Percentiles rank a stretch among this genome's conserved stretches.
Conservation (phyloP, 768 basidiomycete species). For the Panus rudis region DNA sequence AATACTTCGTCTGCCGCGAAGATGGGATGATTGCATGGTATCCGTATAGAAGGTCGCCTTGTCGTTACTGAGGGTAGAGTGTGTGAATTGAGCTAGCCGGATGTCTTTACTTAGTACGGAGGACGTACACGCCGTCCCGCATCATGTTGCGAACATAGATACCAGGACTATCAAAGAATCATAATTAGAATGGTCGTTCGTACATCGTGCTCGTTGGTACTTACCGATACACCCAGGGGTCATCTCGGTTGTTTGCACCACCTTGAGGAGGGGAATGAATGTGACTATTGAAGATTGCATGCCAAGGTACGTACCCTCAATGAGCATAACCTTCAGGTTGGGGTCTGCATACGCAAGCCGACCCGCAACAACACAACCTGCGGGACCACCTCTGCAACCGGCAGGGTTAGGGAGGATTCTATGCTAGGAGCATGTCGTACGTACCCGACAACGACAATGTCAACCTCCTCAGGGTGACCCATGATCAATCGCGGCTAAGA, state of each 20-base stretch:
- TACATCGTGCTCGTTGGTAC: slow-evolving; percentile 4
- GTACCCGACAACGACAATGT: slow-evolving; percentile 59
- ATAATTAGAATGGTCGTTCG: not conserved
- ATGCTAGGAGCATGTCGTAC: slow-evolving; percentile 2
- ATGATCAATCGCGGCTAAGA: too few relatives aligned
- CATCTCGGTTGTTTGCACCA: slow-evolving; percentile 65
- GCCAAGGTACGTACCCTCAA: slow-evolving; percentile 53
- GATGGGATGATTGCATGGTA: slow-evolving; percentile 45
- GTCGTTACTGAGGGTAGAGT: slow-evolving; percentile 42
- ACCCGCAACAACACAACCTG: slow-evolving; percentile 65
- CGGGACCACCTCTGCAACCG: slow-evolving; percentile 46
- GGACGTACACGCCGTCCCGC: slow-evolving; percentile 51
- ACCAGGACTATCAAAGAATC: slow-evolving; percentile 38
- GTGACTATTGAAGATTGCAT: not conserved
- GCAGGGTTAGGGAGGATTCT: slow-evolving; percentile 8
- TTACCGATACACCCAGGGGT: slow-evolving; percentile 67
- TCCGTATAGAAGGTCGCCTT: slow-evolving; percentile 70
- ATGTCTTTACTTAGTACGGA: not conserved
- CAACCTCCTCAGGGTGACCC: slow-evolving; percentile 63
- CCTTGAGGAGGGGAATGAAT: slow-evolving; percentile 26
- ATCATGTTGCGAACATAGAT: slow-evolving; percentile 72
- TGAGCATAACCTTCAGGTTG: slow-evolving; percentile 67
- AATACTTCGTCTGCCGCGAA: slow-evolving; percentile 59
- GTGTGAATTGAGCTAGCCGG: not conserved
- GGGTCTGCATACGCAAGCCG: slow-evolving; percentile 67